phyloP scores from a whole-genome alignment of 768 basidiomycete species.

The Dioszegia hungarica region DNA sequence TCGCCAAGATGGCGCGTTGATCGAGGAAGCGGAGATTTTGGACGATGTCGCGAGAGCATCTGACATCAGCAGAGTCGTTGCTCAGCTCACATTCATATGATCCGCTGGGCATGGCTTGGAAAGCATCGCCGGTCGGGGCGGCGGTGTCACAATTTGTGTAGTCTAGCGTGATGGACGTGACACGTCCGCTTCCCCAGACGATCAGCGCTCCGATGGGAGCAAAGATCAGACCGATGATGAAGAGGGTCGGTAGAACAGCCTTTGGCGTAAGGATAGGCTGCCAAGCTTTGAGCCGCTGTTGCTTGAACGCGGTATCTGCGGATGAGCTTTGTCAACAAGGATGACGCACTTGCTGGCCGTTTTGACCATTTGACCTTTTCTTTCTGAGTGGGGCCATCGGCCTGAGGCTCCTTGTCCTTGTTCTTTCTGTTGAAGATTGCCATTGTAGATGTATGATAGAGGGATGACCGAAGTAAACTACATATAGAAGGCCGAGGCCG shows the following conservation, averaged over 20 bases:
- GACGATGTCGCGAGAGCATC: constrained; percentile 50
- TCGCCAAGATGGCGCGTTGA: constrained; percentile 66
- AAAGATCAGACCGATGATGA: constrained; percentile 90
- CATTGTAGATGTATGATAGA: constrained; percentile 21
- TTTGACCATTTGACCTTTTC: constrained; percentile 49
- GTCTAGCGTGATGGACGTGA: constrained; percentile 90
- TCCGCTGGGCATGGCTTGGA: constrained; percentile 55
- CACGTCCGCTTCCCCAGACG: constrained; percentile 79
- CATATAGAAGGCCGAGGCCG: too few species aligned
- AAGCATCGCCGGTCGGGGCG: constrained; percentile 53
- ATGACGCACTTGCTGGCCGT: constrained; percentile 49
- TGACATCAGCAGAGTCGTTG: constrained; percentile 6
- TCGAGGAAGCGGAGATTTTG: constrained; percentile 42
- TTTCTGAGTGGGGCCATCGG: constrained; percentile 35
- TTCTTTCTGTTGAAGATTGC: constrained; percentile 45
- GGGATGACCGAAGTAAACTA: too few species aligned
- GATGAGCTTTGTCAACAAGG: neutral
- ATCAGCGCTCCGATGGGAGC: constrained; percentile 93
- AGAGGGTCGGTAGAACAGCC: constrained; percentile 92
- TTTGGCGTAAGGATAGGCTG: constrained; percentile 98
- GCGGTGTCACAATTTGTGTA: constrained; percentile 85
- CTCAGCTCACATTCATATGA: constrained; percentile 41
- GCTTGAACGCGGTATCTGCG: constrained; percentile 95
- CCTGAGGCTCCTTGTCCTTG: constrained; percentile 25
- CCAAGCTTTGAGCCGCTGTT: constrained; percentile 99